Percentiles rank a stretch among this genome's conserved stretches.
phyloP scores from a whole-genome alignment of 2,329 filamentous ascomycete genomes.

The Neopestalotiopsis clavispora region DNA sequence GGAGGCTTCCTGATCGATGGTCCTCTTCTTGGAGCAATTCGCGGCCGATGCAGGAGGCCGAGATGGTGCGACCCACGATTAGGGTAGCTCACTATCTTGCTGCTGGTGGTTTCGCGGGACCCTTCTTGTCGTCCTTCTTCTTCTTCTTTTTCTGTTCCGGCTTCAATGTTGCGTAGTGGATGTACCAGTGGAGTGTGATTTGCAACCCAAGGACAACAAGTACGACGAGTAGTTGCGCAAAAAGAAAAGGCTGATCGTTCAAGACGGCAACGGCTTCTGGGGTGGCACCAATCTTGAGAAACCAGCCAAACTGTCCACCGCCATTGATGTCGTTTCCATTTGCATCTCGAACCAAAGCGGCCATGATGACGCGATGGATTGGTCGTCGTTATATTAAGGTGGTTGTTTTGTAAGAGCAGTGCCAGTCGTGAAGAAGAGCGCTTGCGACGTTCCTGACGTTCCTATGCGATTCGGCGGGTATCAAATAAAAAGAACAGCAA shows the following conservation, averaged over 20 bases:
- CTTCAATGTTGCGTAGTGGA: conserved; percentile 64
- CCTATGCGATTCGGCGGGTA: conserved; percentile 16
- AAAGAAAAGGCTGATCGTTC: conserved; percentile 65
- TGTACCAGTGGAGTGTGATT: conserved; percentile 57
- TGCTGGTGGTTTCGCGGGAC: conserved; percentile 21
- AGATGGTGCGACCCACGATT: not conserved
- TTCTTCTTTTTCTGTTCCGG: conserved; percentile 61
- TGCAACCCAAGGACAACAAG: conserved; percentile 54
- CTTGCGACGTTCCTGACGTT: conserved; percentile 23
- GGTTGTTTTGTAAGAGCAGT: not conserved
- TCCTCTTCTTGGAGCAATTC: not conserved
- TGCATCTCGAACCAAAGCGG: conserved; percentile 4
- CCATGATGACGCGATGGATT: conserved; percentile 14
- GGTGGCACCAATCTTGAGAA: conserved; percentile 61
- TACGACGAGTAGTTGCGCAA: conserved; percentile 61
- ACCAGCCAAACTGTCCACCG: conserved; percentile 63
- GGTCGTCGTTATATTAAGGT: not conserved
- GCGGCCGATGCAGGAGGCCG: not conserved
- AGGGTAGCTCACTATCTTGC: not conserved
- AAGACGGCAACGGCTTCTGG: conserved; percentile 61
- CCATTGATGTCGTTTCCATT: conserved; percentile 21
- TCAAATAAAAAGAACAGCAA: conserved; percentile 10
- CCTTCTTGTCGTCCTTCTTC: conserved; percentile 50
- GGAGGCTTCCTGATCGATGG: not conserved
- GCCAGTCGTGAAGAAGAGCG: not conserved